phyloP scores from a whole-genome alignment of 2,329 filamentous ascomycete species.

The Ascocoryne sarcoides region DNA sequence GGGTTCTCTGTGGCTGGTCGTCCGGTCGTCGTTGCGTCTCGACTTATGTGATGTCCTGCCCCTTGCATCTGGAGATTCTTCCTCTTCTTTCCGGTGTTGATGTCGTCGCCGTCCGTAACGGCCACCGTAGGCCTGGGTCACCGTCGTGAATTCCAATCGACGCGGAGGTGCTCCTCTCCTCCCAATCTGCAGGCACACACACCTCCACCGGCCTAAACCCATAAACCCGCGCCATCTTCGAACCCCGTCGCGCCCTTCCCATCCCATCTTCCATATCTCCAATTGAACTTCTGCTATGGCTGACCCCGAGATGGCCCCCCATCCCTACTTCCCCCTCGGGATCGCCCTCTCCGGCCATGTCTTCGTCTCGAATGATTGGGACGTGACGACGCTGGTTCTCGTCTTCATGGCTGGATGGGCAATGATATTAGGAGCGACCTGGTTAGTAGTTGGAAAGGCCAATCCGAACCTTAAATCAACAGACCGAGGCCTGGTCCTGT shows the following conservation, averaged over 20 bases:
- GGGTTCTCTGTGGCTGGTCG: too few relatives aligned
- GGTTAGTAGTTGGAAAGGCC: slow-evolving; percentile 8
- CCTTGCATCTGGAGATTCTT: too few relatives aligned
- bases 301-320: slow-evolving; percentile 2
- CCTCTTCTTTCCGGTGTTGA: too few relatives aligned
- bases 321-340: slow-evolving; percentile 23
- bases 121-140: too few relatives aligned
- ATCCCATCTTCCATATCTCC: neutral
- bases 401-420: slow-evolving; percentile 18
- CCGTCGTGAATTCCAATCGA: too few relatives aligned
- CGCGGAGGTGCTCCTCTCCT: too few relatives aligned
- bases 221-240: neutral
- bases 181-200: too few relatives aligned
- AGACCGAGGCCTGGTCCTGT: slow-evolving; percentile 22
- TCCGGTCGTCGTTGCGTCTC: too few relatives aligned
- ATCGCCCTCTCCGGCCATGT: slow-evolving; percentile 16
- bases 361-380: slow-evolving; percentile 18
- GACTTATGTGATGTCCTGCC: too few relatives aligned
- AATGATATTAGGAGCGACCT: slow-evolving; percentile 13
- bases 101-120: too few relatives aligned
- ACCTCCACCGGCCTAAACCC: neutral
- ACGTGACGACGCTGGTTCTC: slow-evolving; percentile 14
- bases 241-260: too few relatives aligned
- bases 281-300: neutral
- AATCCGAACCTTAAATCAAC: slow-evolving; percentile 16